Evolutionary conservation across 2,329 filamentous ascomycete genomes (phyloP), one percentile per base, ranked within the genome.

Genomic region (Madurella fahalii): DNA sequence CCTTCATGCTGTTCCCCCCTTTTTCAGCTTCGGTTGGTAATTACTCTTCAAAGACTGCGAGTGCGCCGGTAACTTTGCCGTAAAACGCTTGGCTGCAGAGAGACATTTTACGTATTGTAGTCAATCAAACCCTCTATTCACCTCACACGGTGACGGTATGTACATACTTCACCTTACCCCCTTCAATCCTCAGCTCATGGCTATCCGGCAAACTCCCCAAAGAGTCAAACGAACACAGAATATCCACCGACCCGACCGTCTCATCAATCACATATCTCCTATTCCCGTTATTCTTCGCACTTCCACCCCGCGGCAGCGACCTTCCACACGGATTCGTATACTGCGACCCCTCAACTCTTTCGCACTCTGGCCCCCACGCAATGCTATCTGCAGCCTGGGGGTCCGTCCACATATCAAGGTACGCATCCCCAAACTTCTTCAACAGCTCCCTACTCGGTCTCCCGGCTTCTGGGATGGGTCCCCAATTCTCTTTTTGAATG

Each of bases 401-500:
- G 51, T 71, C 66, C 2, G 69, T 70, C 69, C 70, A 72, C 69
- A 71, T 71, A 47, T 71, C 69, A 1, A 71, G 64, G 48, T 72
- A 71, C 1, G 67, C 67, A 31, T 72, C 70, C 16, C 68, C 70
- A 0, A 68, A 63, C n/a, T 67, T 62, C 54, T 63, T 65, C 12
- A 72, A 65, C 44, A 69, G 61, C 1, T 67, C 67, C 13, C 69
- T 61, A 20, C 53, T 61, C 11, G 64, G 61, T 3, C 67, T 54
- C 37, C 64, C 58, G 2, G 49, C 57, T 13, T 62, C 64, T 2
- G 58, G 57, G 4, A 70, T 61, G 9, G 64, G 52, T 4, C 49
- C 58, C 70, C 70, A 72, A 51, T 65, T 63, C 61, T 72, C 65
- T 31, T 64, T 59, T 52, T 64, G 58, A 48, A 71, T 63, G 43